Base-by-base conservation (phyloP, 129 eudicot genomes). In the Scalesia atractyloides region DNA sequence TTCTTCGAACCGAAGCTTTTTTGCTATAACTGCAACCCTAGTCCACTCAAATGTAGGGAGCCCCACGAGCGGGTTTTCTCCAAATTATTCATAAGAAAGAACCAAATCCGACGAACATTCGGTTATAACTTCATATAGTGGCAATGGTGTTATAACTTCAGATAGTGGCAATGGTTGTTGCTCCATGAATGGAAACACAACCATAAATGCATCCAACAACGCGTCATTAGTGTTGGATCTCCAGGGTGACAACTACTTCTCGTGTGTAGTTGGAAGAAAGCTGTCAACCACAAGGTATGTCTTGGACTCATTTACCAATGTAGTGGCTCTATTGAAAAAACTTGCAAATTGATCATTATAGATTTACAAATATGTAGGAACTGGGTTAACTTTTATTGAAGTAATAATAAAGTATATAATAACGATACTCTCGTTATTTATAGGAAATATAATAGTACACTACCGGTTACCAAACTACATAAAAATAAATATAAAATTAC, bases 1-100 rank as follows among this genome's bases (percentile, higher is more conserved):
- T 93, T 89, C 72, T 93, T 93, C 36, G 98, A 93, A 86, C 98
- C 98, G 3, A 95, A 89, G 75, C 90, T 89, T 71, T 92, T 95
- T 2, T n/a, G 43, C 72, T 10, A 84, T 62, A 18, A 68, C 84
- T 48, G 20, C 76, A 50, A 68, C 80, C 5, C 58, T 77, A 14
- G 59, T 89, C 60, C 85, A 86, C 72, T 68, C 85, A 68, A 85
- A 76, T 75, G 16, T 69, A 56, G 70, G 56, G 16, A 83, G 83
- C 70, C 78, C 83, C 26, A 48, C 41, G 15, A 84, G 74, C 24
- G 80, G 85, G 52, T 39, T 51, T 56, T 46, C 79, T 17, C 46
- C 80, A 6, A 81, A 68, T 60, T 69, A 49, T 24, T 62, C 86
- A 2, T 65, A 85, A 17, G 77, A 76, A 17, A 78, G 26, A 65